Evolutionary conservation across 441 rosid species (phyloP), one percentile per base, ranked within the genome.

Genomic region (Adansonia madagascariensis): DNA sequence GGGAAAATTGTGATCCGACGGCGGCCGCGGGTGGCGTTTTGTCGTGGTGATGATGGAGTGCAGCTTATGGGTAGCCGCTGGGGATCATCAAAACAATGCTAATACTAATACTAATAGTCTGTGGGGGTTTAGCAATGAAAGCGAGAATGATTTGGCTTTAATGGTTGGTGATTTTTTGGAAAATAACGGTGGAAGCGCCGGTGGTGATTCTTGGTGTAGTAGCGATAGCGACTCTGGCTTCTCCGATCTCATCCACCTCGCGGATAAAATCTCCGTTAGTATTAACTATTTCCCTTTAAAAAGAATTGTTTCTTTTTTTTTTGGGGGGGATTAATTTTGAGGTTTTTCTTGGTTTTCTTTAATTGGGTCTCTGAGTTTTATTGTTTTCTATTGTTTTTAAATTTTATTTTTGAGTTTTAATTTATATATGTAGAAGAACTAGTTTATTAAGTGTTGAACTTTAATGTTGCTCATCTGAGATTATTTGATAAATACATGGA

Each of bases 121-220:
- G 2, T 56, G 86, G 76, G 84, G 88, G 15, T 92, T 84, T 8
- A 93, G 96, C 86, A 88, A 88, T 64, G 98, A 95, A 77, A 91
- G 98, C 84, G 98, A 95, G 80, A 90, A 83, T 64, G 99, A 93
- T 83, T 83, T 93, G 83, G 98, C 93, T 6, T 82, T 91, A 9
- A 87, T 95, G 97, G 98, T 95, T 49, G 86, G 90, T 65, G 98
- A 95, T 86, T 93, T 95, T 78, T 61, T 92, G 65, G 99, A 95
- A 81, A 90, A 31, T 10, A 74, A 89, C 78, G 90, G 93, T 1
- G 87, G 88, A 22, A 88, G 90, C 87, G 87, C 80, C 73, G 90
- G 90, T 9, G 85, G 83, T 22, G 93, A 90, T 41, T 90, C 98
- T 2, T 87, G 88, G 89, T 90, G 91, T 18, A 95, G 97, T 80